These are phyloP conservation scores for Malus hybrid DNA, from an alignment of 331 rosid species.

Conservation along the genomic window DNA sequence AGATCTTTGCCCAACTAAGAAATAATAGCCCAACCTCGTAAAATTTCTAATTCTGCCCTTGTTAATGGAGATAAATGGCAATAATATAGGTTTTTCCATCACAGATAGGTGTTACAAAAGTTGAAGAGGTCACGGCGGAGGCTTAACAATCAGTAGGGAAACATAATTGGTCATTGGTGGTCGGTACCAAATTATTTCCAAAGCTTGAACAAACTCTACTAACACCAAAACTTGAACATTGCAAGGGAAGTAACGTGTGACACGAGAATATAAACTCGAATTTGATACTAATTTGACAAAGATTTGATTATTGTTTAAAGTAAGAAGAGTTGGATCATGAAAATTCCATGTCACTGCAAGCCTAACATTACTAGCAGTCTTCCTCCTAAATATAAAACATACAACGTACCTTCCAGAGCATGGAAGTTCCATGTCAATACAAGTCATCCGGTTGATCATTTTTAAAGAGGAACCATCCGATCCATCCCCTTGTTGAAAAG, in stretches of 20 bases:
- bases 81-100: not conserved
- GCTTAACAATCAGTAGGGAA: not conserved
- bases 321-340: not conserved
- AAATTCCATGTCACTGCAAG: not conserved
- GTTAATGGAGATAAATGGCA: not conserved
- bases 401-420: not conserved
- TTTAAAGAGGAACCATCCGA: not conserved
- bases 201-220: not conserved
- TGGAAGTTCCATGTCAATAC: not conserved
- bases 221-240: not conserved
- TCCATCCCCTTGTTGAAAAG: conserved; percentile 5
- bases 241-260: not conserved
- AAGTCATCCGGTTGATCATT: not conserved
- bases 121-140: not conserved
- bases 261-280: too few relatives aligned
- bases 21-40: too few relatives aligned
- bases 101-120: not conserved
- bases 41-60: not conserved
- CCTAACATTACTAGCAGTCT: not conserved
- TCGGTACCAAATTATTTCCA: not conserved
- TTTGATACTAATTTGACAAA: not conserved
- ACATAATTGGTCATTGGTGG: not conserved
- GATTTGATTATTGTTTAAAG: not conserved
- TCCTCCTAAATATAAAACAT: not conserved
- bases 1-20: too few relatives aligned